Conservation (phyloP, 108 stramenopile genomes). For the Skeletonema menzelii region DNA sequence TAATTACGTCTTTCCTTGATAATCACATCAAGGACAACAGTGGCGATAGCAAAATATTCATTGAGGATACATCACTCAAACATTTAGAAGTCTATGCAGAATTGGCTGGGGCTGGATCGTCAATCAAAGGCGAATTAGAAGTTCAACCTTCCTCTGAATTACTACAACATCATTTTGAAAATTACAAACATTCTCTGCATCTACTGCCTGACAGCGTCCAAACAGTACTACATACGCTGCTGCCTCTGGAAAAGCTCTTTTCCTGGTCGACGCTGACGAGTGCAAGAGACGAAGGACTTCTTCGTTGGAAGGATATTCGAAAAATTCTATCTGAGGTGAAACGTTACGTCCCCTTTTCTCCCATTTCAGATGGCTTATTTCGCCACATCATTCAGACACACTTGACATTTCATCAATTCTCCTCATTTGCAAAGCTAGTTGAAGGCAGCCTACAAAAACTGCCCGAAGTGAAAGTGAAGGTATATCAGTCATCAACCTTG, state of each 20-base stretch:
- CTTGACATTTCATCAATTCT: slow-evolving; percentile 19
- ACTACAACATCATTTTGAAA: not conserved
- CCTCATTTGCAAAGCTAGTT: not conserved
- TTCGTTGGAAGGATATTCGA: slow-evolving; percentile 14
- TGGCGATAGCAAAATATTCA: not conserved
- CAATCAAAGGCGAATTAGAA: not conserved
- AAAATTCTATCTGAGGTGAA: not conserved
- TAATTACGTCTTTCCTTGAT: not conserved
- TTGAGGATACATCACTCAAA: not conserved
- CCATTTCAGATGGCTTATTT: slow-evolving; percentile 1
- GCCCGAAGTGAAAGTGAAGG: not conserved
- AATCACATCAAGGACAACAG: not conserved
- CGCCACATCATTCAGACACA: slow-evolving; percentile 1
- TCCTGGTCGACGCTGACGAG: not conserved
- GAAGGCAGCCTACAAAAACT: not conserved
- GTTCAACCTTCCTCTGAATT: not conserved
- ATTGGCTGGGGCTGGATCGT: not conserved
- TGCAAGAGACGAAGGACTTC: not conserved
- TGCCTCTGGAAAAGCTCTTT: slow-evolving; percentile 1
- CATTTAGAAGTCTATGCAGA: not conserved
- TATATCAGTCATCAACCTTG: not conserved
- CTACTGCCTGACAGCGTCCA: not conserved
- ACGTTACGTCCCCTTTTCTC: not conserved
- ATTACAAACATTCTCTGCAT: not conserved
- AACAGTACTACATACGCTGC: not conserved